phyloP scores from a whole-genome alignment of 768 basidiomycete genomes.

The Termitomyces sp. region DNA sequence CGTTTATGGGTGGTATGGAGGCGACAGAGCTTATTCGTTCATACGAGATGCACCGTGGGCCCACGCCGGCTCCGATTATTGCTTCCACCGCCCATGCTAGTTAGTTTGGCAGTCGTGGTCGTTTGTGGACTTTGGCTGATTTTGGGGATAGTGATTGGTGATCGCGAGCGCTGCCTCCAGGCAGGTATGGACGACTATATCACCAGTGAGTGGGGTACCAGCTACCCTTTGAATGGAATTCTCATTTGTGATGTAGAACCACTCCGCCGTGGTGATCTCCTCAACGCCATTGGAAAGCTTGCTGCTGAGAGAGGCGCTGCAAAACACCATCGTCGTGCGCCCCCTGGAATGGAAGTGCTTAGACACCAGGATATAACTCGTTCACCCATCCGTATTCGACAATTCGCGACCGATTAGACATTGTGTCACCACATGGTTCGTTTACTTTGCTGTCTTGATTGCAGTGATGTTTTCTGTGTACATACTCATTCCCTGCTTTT shows the following conservation, averaged over 20 bases:
- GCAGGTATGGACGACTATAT: constrained; percentile 71
- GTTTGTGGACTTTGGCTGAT: background rate
- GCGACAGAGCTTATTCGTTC: constrained; percentile 89
- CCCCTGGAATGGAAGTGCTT: constrained; percentile 3
- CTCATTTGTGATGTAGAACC: constrained; percentile 45
- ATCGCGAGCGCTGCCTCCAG: constrained; percentile 43
- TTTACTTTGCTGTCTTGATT: background rate
- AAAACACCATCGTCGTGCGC: constrained; percentile 23
- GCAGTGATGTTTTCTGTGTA: background rate
- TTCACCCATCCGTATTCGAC: background rate
- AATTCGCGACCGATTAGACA: background rate
- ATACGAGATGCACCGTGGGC: constrained; percentile 61
- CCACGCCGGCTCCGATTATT: constrained; percentile 83
- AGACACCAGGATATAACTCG: background rate
- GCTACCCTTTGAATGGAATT: no score
- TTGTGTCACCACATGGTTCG: background rate
- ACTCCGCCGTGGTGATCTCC: constrained; percentile 67
- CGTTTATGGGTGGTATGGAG: constrained; percentile 98
- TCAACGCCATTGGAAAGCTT: constrained; percentile 79
- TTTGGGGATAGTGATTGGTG: constrained; percentile 69
- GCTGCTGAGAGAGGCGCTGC: constrained; percentile 54
- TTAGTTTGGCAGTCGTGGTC: constrained; percentile 33
- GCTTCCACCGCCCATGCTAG: constrained; percentile 97
- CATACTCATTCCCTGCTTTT: background rate
- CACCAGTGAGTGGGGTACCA: constrained; percentile 49